phyloP scores from a whole-genome alignment of 768 basidiomycete species.

The Panaeolus papilionaceus region DNA sequence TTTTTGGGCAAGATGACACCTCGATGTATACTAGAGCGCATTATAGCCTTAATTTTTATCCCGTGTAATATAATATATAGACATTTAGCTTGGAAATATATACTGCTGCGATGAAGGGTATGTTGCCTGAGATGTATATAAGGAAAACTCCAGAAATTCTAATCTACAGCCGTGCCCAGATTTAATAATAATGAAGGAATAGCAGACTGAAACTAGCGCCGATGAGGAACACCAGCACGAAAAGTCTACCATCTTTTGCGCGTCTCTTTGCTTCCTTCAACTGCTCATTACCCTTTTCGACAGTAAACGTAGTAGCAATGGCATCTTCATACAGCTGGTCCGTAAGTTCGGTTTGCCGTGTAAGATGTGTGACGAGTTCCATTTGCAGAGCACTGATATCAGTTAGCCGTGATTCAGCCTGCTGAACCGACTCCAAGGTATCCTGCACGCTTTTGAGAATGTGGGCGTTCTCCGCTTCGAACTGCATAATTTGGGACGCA shows the following conservation, averaged over 20 bases:
- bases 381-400: slow-evolving; percentile 95
- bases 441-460: slow-evolving; percentile 87
- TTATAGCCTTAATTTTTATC: slow-evolving; percentile 6
- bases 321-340: slow-evolving; percentile 96
- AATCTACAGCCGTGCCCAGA: slow-evolving; percentile 23
- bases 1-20: not conserved
- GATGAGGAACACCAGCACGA: slow-evolving; percentile 89
- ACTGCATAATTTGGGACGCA: slow-evolving; percentile 88
- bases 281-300: slow-evolving; percentile 91
- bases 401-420: slow-evolving; percentile 88
- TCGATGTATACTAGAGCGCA: slow-evolving; percentile 12
- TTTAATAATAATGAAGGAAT: slow-evolving; percentile 91
- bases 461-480: slow-evolving; percentile 90
- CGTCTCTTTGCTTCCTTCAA: slow-evolving; percentile 88
- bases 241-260: slow-evolving; percentile 86
- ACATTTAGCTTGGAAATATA: slow-evolving; percentile 9
- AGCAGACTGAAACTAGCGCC: slow-evolving; percentile 91
- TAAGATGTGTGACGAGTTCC: slow-evolving; percentile 88
- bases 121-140: not conserved
- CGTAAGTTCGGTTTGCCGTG: slow-evolving; percentile 89
- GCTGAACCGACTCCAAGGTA: slow-evolving; percentile 87
- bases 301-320: slow-evolving; percentile 81
- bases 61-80: slow-evolving; percentile 7
- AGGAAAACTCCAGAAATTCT: not conserved
- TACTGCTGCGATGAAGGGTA: slow-evolving; percentile 6